These are phyloP conservation scores for Neofusicoccum ribis DNA, from an alignment of 2,329 filamentous ascomycete species.

Conservation along the genomic window DNA sequence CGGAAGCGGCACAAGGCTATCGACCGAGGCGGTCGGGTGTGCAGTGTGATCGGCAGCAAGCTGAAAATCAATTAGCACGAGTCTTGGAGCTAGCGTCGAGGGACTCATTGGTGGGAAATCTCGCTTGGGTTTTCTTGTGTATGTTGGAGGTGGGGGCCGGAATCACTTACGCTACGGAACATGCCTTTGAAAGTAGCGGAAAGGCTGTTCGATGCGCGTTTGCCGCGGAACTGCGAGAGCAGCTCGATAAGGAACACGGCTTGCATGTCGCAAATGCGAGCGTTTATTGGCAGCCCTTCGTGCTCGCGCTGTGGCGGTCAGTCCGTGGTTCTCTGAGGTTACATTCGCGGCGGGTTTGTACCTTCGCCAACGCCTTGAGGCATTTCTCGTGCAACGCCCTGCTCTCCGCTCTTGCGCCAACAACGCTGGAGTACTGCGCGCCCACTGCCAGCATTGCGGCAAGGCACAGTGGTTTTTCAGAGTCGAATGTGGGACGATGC, in stretches of 20 bases:
- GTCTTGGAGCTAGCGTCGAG: background rate
- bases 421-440: slow-evolving; percentile 40
- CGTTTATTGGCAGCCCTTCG: slow-evolving; percentile 19
- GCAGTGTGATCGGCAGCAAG: slow-evolving; percentile 4
- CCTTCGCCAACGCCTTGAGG: slow-evolving; percentile 41
- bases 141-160: slow-evolving; percentile 19
- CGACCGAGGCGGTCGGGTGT: slow-evolving; percentile 11
- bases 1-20: slow-evolving; percentile 10
- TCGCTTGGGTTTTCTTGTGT: background rate
- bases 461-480: slow-evolving; percentile 44
- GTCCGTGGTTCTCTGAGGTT: background rate
- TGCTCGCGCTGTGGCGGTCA: slow-evolving; percentile 22
- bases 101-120: background rate
- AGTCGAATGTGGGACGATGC: slow-evolving; percentile 42
- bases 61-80: slow-evolving; percentile 2
- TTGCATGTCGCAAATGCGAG: slow-evolving; percentile 45
- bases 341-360: background rate
- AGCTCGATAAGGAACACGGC: slow-evolving; percentile 46
- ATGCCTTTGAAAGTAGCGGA: slow-evolving; percentile 41
- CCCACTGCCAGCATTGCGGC: slow-evolving; percentile 48
- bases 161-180: slow-evolving; percentile 34
- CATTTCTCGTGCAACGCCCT: slow-evolving; percentile 44
- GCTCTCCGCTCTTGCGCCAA: slow-evolving; percentile 37
- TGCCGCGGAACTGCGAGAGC: slow-evolving; percentile 43
- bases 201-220: slow-evolving; percentile 38